Percentiles rank a stretch among this genome's conserved stretches.
phyloP scores from a whole-genome alignment of 805 yeast genomes.

The Danielia reshetovae region DNA sequence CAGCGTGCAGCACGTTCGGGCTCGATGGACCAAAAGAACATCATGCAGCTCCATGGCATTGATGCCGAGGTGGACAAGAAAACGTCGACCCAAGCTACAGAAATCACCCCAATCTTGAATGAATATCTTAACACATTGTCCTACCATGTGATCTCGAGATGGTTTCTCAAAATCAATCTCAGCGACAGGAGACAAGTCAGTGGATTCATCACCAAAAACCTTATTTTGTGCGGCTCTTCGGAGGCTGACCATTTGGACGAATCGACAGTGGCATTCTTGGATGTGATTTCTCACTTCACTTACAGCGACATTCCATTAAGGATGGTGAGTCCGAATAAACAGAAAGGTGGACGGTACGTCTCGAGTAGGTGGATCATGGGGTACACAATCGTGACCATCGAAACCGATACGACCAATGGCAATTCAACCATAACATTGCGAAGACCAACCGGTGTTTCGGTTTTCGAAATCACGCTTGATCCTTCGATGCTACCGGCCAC shows the following conservation, averaged over 20 bases:
- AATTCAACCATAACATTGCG: slow-evolving; percentile 49
- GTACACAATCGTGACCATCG: slow-evolving; percentile 50
- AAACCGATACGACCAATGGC: slow-evolving; percentile 51
- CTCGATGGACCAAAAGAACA: slow-evolving; percentile 13
- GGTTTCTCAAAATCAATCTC: slow-evolving; percentile 65
- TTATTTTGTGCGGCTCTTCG: slow-evolving; percentile 33
- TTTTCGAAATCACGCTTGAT: slow-evolving; percentile 43
- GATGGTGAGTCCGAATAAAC: slow-evolving; percentile 17
- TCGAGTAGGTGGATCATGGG: slow-evolving; percentile 59
- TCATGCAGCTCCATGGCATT: slow-evolving; percentile 27
- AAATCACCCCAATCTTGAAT: slow-evolving; percentile 48
- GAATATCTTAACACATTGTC: slow-evolving; percentile 63
- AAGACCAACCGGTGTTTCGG: slow-evolving; percentile 63
- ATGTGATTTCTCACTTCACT: slow-evolving; percentile 64
- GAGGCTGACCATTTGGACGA: slow-evolving; percentile 37
- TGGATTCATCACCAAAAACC: slow-evolving; percentile 57
- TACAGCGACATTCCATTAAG: slow-evolving; percentile 58
- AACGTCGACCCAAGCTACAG: slow-evolving; percentile 49
- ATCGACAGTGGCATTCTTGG: slow-evolving; percentile 60
- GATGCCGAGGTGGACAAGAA: slow-evolving; percentile 50
- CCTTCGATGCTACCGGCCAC: slow-evolving; percentile 13
- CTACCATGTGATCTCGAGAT: slow-evolving; percentile 60
- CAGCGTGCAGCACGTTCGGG: not conserved
- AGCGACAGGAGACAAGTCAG: slow-evolving; percentile 57
- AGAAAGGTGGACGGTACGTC: not conserved